Percentiles rank a stretch among this genome's conserved stretches.
These are phyloP conservation scores for Elongisporangium undulatum DNA, from an alignment of 352 stramenopile species.

Conservation along the genomic window DNA sequence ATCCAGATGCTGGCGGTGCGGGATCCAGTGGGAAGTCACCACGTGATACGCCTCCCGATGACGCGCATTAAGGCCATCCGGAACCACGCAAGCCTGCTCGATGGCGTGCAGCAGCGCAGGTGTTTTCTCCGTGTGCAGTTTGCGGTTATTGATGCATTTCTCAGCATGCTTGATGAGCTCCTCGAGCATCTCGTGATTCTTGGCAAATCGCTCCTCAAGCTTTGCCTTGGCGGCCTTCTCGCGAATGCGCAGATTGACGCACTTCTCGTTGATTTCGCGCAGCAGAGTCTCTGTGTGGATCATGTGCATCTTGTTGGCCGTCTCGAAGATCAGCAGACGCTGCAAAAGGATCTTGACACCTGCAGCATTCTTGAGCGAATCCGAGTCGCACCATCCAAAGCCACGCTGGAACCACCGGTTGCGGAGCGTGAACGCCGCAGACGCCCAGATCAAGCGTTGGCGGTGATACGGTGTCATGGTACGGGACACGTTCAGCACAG, in stretches of 20 bases:
- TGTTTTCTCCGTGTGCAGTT: constrained; percentile 64
- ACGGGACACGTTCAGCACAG: constrained; percentile 35
- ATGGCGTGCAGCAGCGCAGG: constrained; percentile 56
- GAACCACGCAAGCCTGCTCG: constrained; percentile 59
- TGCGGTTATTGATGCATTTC: constrained; percentile 69
- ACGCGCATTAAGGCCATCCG: constrained; percentile 29
- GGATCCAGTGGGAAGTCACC: constrained; percentile 58
- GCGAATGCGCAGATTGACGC: constrained; percentile 34
- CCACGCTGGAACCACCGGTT: constrained; percentile 64
- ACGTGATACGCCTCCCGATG: constrained; percentile 61
- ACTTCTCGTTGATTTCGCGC: constrained; percentile 61
- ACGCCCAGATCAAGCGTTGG: constrained; percentile 51
- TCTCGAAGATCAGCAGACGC: constrained; percentile 49
- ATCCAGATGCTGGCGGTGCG: constrained; percentile 39
- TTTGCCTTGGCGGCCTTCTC: constrained; percentile 35
- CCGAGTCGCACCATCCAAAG: constrained; percentile 56
- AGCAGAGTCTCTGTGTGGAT: constrained; percentile 52
- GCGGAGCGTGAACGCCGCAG: constrained; percentile 48
- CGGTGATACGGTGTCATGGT: constrained; percentile 39
- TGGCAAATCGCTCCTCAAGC: constrained; percentile 33
- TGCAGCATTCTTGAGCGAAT: constrained; percentile 33
- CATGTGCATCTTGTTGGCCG: constrained; percentile 80
- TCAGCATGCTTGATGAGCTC: constrained; percentile 48
- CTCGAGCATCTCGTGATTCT: constrained; percentile 42
- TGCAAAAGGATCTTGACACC: constrained; percentile 59